phyloP scores from a whole-genome alignment of 768 basidiomycete genomes.

The Tylopilus plumbeoviolaceoides region DNA sequence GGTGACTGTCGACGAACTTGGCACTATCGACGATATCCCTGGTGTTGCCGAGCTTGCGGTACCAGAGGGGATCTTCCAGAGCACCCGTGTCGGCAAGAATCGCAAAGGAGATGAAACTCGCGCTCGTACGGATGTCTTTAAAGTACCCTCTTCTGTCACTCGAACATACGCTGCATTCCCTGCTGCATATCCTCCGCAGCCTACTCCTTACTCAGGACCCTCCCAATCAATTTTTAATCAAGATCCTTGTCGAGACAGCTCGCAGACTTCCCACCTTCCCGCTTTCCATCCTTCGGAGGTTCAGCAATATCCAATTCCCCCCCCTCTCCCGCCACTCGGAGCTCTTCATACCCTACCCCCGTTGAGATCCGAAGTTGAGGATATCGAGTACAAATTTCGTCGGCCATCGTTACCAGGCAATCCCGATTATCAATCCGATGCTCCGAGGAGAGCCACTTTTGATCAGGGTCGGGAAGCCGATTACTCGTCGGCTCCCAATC shows the following conservation, averaged over 20 bases:
- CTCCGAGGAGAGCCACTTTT: slow-evolving; percentile 6
- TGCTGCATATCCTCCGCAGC: slow-evolving; percentile 27
- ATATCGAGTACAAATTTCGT: slow-evolving; percentile 30
- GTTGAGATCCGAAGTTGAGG: slow-evolving; percentile 22
- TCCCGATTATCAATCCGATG: slow-evolving; percentile 6
- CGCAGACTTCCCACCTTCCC: slow-evolving; percentile 22
- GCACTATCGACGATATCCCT: slow-evolving; percentile 66
- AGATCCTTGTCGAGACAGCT: slow-evolving; percentile 21
- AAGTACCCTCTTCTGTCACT: slow-evolving; percentile 29
- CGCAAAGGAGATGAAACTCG: slow-evolving; percentile 40
- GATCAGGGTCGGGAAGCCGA: slow-evolving; percentile 16
- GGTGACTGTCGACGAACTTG: slow-evolving; percentile 63
- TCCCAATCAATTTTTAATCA: slow-evolving; percentile 21
- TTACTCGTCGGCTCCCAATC: slow-evolving; percentile 1
- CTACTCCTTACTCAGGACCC: slow-evolving; percentile 22
- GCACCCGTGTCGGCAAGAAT: slow-evolving; percentile 55
- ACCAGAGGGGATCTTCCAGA: slow-evolving; percentile 65
- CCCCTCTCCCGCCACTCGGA: slow-evolving; percentile 22
- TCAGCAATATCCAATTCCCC: slow-evolving; percentile 27
- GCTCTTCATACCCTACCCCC: slow-evolving; percentile 25
- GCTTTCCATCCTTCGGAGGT: slow-evolving; percentile 22
- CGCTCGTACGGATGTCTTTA: slow-evolving; percentile 30
- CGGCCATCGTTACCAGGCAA: slow-evolving; percentile 27
- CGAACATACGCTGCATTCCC: slow-evolving; percentile 43
- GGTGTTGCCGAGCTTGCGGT: slow-evolving; percentile 57